These are phyloP conservation scores for Linnemannia zychae DNA, from an alignment of 192 early-diverging fungal species.

Conservation along the genomic window DNA sequence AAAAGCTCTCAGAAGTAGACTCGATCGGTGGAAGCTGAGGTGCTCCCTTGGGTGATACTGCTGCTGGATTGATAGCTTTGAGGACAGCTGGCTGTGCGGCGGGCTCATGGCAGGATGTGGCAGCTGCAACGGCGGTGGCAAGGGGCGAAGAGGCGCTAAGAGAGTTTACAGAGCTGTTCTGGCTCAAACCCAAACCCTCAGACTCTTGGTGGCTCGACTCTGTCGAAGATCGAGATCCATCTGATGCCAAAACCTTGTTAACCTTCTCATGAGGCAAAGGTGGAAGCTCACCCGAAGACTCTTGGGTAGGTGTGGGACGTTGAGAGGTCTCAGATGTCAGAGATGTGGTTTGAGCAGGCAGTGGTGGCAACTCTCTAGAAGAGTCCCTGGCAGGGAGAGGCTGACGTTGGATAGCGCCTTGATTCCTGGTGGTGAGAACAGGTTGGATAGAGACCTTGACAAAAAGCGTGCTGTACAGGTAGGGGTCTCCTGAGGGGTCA, in stretches of 20 bases:
- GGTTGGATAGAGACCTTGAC: slow-evolving; percentile 47
- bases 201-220: slow-evolving; percentile 17
- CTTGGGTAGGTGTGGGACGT: background rate
- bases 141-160: background rate
- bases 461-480: slow-evolving; percentile 77
- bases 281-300: slow-evolving; percentile 4
- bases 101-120: too few species aligned
- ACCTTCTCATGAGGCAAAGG: background rate
- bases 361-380: background rate
- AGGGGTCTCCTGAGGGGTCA: slow-evolving; percentile 71
- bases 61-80: background rate
- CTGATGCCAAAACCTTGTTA: background rate
- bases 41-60: background rate
- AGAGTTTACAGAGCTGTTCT: background rate
- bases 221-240: slow-evolving; percentile 14
- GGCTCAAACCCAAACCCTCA: background rate
- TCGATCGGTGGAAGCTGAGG: background rate
- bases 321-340: background rate
- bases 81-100: background rate
- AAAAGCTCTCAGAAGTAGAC: background rate
- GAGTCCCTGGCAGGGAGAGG: background rate
- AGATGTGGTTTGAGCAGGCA: background rate
- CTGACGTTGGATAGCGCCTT: background rate
- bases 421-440: background rate
- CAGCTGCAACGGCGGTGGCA: background rate